Evolutionary conservation across 805 yeast species (phyloP).

Genomic region (Grigorovia transvaalensis): DNA sequence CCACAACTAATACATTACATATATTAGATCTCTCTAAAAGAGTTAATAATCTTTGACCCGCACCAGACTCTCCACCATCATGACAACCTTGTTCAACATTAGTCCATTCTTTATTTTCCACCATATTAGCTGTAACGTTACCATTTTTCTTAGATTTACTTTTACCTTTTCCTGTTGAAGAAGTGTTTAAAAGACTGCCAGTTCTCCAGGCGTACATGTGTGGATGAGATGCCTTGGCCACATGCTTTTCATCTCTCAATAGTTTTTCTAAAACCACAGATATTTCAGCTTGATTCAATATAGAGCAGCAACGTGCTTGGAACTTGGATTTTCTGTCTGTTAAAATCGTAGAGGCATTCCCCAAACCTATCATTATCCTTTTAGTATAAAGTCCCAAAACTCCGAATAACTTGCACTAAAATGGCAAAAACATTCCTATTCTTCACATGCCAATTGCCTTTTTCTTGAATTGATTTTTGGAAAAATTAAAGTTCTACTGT

Average conservation of each 20-base stretch:
- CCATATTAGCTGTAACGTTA: background rate
- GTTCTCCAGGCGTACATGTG: constrained; percentile 68
- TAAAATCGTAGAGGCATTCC: constrained; percentile 35
- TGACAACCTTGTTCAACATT: constrained; percentile 44
- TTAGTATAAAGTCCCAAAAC: background rate
- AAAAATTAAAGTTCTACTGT: background rate
- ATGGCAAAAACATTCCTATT: background rate
- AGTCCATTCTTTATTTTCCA: background rate
- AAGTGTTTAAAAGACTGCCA: constrained; percentile 15
- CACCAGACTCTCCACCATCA: constrained; percentile 70
- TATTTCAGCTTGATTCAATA: constrained; percentile 35
- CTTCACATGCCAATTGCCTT: background rate
- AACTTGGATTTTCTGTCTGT: constrained; percentile 53
- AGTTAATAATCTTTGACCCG: constrained; percentile 51
- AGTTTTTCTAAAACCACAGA: constrained; percentile 34
- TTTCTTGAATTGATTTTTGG: background rate
- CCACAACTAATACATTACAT: constrained; percentile 52
- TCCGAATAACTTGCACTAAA: background rate
- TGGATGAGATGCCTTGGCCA: constrained; percentile 57
- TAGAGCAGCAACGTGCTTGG: constrained; percentile 46
- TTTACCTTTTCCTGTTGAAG: constrained; percentile 6
- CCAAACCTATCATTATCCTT: constrained; percentile 7
- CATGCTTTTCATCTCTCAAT: constrained; percentile 34
- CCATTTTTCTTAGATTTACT: background rate
- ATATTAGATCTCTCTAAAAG: constrained; percentile 40